A percentile compares a stretch with the other conserved stretches of the same genome.
Conservation (phyloP, 2,329 filamentous ascomycete species). For the Verticillium zaregamsianum region DNA sequence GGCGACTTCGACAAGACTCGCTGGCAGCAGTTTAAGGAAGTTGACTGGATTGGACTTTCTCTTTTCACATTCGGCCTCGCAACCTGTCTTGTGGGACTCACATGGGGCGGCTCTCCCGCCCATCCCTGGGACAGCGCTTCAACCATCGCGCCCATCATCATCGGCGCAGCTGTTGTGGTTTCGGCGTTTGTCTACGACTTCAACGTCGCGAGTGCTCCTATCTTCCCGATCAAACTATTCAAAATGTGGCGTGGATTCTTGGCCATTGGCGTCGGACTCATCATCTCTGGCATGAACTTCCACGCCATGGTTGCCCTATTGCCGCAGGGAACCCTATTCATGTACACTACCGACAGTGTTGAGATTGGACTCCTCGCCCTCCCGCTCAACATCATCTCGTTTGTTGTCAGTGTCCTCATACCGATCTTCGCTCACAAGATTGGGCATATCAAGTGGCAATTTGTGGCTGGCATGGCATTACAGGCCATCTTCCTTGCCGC, state of each 20-base stretch:
- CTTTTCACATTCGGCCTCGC: constrained; percentile 17
- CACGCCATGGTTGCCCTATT: constrained; percentile 20
- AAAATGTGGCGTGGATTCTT: constrained; percentile 23
- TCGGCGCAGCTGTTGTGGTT: constrained; percentile 14
- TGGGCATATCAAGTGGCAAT: constrained; percentile 22
- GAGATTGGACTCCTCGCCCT: constrained; percentile 17
- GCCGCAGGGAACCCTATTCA: constrained; percentile 23
- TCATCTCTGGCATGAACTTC: constrained; percentile 26
- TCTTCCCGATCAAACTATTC: constrained; percentile 22
- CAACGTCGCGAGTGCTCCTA: constrained; percentile 14
- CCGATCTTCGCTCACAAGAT: constrained; percentile 25
- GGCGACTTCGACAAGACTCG: constrained; percentile 23
- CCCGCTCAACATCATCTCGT: constrained; percentile 6
- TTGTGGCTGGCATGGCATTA: constrained; percentile 23
- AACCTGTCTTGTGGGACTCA: constrained; percentile 16
- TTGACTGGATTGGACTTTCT: constrained; percentile 22
- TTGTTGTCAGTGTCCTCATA: constrained; percentile 13
- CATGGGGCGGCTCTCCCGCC: constrained; percentile 11
- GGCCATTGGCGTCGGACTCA: constrained; percentile 22
- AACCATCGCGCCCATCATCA: constrained; percentile 12
- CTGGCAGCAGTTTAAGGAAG: constrained; percentile 22
- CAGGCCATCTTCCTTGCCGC: constrained; percentile 22
- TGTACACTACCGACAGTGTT: constrained; percentile 24
- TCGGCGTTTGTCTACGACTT: constrained; percentile 18
- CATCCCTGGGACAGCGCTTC: constrained; percentile 12